Conservation (phyloP, 495 filamentous ascomycete species). For the Aspergillus bridgeri region DNA sequence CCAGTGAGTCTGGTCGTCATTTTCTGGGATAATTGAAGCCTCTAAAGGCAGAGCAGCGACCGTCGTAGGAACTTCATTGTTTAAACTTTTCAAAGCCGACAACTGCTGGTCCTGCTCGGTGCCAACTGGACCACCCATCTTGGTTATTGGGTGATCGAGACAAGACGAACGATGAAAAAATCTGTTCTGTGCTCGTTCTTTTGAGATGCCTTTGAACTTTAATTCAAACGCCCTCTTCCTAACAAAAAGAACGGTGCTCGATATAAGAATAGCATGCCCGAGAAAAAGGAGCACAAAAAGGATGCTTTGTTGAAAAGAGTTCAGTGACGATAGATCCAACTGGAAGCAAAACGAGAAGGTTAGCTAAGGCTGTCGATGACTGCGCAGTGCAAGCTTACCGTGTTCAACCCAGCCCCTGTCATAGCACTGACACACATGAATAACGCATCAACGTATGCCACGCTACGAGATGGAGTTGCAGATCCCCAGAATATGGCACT, state of each 20-base stretch:
- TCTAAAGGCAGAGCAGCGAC: constrained; percentile 5
- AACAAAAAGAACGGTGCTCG: constrained; percentile 46
- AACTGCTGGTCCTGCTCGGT: neutral
- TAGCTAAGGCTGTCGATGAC: constrained; percentile 5
- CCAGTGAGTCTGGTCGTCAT: constrained; percentile 20
- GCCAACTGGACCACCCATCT: too few species aligned
- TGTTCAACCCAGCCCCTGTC: constrained; percentile 74
- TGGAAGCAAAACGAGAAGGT: constrained; percentile 16
- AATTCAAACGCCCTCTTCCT: constrained; percentile 68
- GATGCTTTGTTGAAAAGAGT: constrained; percentile 73
- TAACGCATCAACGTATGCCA: constrained; percentile 71
- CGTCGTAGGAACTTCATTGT: neutral
- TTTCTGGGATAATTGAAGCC: neutral
- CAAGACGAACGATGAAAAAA: constrained; percentile 11
- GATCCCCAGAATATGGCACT: constrained; percentile 73
- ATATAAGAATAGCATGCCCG: constrained; percentile 56
- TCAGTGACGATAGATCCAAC: constrained; percentile 65
- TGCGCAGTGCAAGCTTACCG: constrained; percentile 38
- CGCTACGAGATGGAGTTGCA: constrained; percentile 56
- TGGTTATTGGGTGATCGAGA: constrained; percentile 10
- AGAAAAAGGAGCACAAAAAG: constrained; percentile 71
- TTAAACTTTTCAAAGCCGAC: neutral
- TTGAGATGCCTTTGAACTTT: constrained; percentile 58
- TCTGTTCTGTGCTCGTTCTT: constrained; percentile 29
- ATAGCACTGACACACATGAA: constrained; percentile 78